Evolutionary conservation across 164 flowering plant species (phyloP).

Genomic region (Vitis amurensis): DNA sequence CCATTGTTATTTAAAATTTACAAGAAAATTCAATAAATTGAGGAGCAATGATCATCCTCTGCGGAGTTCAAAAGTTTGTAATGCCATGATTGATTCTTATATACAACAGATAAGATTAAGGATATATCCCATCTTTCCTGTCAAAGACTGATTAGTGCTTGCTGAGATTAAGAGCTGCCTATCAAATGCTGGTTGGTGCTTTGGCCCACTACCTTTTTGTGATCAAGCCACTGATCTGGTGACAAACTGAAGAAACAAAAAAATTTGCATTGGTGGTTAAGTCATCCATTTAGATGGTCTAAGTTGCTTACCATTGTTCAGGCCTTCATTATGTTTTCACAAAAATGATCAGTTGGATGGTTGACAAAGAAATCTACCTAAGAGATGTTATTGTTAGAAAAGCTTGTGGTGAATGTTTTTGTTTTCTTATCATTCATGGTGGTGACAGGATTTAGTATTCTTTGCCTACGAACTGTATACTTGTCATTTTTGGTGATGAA

Average conservation of each 20-base stretch:
- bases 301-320: background rate
- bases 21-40: background rate
- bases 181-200: no score
- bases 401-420: background rate
- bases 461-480: background rate
- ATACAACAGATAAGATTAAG: no score
- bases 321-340: background rate
- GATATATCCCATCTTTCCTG: no score
- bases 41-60: background rate
- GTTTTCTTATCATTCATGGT: background rate
- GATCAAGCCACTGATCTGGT: background rate
- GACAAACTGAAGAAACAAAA: background rate
- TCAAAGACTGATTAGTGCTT: background rate
- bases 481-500: background rate
- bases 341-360: background rate
- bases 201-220: no score
- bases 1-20: background rate
- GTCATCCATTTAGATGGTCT: background rate
- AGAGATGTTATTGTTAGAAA: background rate
- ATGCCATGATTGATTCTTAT: no score
- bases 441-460: background rate
- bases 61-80: background rate
- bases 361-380: constrained; percentile 1
- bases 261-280: background rate
- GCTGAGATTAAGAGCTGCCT: background rate